Percentiles rank a stretch among this genome's conserved stretches.
Conservation (phyloP, 331 rosid species). For the Spiraea crenata region DNA sequence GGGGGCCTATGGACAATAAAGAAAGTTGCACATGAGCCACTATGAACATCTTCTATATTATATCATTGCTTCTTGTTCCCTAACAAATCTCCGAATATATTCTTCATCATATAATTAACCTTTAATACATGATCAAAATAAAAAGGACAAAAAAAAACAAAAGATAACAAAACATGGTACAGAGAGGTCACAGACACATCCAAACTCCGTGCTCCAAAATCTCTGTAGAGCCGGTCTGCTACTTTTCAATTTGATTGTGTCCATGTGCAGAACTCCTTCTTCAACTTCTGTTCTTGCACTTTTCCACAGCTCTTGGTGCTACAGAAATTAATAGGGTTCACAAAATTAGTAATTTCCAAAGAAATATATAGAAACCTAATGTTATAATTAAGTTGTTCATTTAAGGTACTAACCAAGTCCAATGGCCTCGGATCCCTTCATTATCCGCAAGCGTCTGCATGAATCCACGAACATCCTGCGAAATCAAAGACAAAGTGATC, state of each 20-base stretch:
- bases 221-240: conserved; percentile 37
- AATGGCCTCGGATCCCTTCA: conserved; percentile 91
- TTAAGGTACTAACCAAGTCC: conserved; percentile 63
- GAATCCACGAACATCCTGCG: conserved; percentile 81
- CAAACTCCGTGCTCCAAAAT: conserved; percentile 42
- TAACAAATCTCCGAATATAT: conserved; percentile 42
- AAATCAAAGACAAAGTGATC: background rate
- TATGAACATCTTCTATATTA: conserved; percentile 56
- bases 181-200: conserved; percentile 26
- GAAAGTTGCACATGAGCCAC: conserved; percentile 27
- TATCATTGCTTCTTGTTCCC: conserved; percentile 39
- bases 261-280: conserved; percentile 9
- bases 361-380: no score
- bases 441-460: conserved; percentile 84
- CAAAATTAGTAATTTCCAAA: no score
- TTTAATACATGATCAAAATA: conserved; percentile 10
- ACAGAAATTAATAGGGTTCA: conserved; percentile 3
- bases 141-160: conserved; percentile 2
- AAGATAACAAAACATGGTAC: conserved; percentile 11
- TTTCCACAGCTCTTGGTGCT: conserved; percentile 92
- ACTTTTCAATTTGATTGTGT: conserved; percentile 29
- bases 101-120: conserved; percentile 41
- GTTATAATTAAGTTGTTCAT: background rate
- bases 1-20: conserved; percentile 23
- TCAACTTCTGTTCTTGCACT: conserved; percentile 82